Evolutionary conservation across 2,329 filamentous ascomycete genomes (phyloP).

Genomic region (Penicillium sclerotiorum): DNA sequence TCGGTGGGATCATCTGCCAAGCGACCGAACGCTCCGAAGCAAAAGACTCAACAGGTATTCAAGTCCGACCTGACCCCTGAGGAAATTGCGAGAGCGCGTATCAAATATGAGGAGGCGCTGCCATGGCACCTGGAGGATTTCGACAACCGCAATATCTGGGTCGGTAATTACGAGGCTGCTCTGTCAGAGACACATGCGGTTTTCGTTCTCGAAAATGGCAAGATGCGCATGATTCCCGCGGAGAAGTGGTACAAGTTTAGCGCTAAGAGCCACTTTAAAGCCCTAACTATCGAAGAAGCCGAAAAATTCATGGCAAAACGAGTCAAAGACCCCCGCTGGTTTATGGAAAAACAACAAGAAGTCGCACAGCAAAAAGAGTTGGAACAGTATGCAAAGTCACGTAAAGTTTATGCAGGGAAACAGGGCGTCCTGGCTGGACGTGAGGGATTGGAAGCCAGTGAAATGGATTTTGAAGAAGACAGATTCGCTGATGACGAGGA

Average conservation of each 20-base stretch:
- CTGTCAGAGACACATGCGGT: slow-evolving; percentile 80
- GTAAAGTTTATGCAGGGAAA: slow-evolving; percentile 50
- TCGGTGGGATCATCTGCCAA: slow-evolving; percentile 70
- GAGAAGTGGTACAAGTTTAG: slow-evolving; percentile 87
- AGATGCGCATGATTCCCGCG: slow-evolving; percentile 83
- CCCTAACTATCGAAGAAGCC: slow-evolving; percentile 78
- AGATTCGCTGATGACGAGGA: slow-evolving; percentile 89
- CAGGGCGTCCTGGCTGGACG: slow-evolving; percentile 45
- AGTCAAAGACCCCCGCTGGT: slow-evolving; percentile 75
- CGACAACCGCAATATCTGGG: slow-evolving; percentile 92
- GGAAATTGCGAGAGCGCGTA: slow-evolving; percentile 66
- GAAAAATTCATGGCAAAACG: slow-evolving; percentile 82
- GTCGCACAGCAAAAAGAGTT: slow-evolving; percentile 60
- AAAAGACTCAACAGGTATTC: slow-evolving; percentile 85
- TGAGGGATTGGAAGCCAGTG: slow-evolving; percentile 62
- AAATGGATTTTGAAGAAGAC: slow-evolving; percentile 70
- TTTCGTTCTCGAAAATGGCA: slow-evolving; percentile 71
- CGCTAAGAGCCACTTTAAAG: slow-evolving; percentile 64
- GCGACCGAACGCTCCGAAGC: slow-evolving; percentile 66
- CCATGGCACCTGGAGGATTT: slow-evolving; percentile 98
- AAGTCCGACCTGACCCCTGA: slow-evolving; percentile 75
- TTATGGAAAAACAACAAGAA: slow-evolving; percentile 65
- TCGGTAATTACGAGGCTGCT: slow-evolving; percentile 85
- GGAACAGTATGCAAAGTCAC: slow-evolving; percentile 55
- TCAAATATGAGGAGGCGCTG: slow-evolving; percentile 88